Percentiles rank a stretch among this genome's conserved stretches.
These are phyloP conservation scores for Gymnopilus junonius DNA, from an alignment of 768 basidiomycete genomes.

Conservation along the genomic window DNA sequence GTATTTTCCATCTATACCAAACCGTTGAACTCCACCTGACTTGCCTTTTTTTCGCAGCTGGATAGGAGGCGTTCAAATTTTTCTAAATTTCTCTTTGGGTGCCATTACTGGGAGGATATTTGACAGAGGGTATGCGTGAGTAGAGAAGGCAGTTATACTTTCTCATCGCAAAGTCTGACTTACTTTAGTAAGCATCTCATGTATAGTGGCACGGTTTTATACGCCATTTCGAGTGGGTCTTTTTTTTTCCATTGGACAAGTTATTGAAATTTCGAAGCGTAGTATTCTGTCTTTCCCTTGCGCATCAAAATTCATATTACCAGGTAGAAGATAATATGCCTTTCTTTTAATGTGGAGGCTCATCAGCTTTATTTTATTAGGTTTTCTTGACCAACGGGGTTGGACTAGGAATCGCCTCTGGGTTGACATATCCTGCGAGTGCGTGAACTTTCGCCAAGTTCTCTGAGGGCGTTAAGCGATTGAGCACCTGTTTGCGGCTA, in stretches of 20 bases:
- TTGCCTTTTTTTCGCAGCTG: too few relatives aligned
- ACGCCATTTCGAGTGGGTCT: conserved; percentile 28
- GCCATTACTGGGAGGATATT: conserved; percentile 48
- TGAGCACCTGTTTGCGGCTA: conserved; percentile 8
- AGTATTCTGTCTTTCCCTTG: conserved; percentile 38
- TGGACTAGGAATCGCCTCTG: conserved; percentile 47
- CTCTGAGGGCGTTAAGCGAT: background rate
- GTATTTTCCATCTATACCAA: conserved; percentile 5
- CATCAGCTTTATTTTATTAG: conserved; percentile 23
- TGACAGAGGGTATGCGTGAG: conserved; percentile 37
- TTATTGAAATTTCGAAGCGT: too few relatives aligned
- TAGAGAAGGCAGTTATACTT: background rate
- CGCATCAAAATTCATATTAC: conserved; percentile 34
- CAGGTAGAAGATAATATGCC: conserved; percentile 23
- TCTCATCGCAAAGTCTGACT: background rate
- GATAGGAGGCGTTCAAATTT: conserved; percentile 57
- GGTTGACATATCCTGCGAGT: conserved; percentile 51
- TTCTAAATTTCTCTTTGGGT: conserved; percentile 49
- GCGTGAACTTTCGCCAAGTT: background rate
- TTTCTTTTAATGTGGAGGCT: background rate
- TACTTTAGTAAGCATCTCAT: conserved; percentile 25
- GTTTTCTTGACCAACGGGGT: conserved; percentile 56
- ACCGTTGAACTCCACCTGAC: background rate
- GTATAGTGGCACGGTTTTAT: conserved; percentile 20
- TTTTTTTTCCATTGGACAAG: too few relatives aligned